Evolutionary conservation across 2,329 filamentous ascomycete genomes (phyloP), one percentile per base, ranked within the genome.

Genomic region (Aspergillus sp.): DNA sequence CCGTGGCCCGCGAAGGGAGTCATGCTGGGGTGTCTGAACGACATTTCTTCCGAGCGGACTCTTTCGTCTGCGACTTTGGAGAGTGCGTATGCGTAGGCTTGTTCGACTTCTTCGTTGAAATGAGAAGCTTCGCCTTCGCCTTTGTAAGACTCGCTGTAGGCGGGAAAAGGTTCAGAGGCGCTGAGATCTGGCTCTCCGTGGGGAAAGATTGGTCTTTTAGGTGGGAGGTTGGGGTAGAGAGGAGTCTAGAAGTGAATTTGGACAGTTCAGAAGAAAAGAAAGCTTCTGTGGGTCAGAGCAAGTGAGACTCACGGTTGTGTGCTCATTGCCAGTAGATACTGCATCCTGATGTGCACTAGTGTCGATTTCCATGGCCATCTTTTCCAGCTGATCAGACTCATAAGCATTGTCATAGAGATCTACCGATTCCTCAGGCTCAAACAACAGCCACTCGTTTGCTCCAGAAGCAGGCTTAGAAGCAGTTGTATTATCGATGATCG

Each of bases 131-230:
- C 22, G 2, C 20, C 29, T 24, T 66, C 22, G 2, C 20, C 32
- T 24, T 67, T 61, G 49, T 61, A 64, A 9, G 56, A 57, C 24
- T 68, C 63, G 46, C 68, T 57, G 52, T 71, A 73, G 11, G 68
- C 67, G 0, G 71, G 71, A 20, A 73, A 73, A 0, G 69, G 65
- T 45, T 73, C 71, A 1, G 58, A 58, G 18, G 52, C 32, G 18
- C 11, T 14, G 14, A 26, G 47, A 22, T 45, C 54, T 12, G 16
- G 14, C 12, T 56, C 26, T 7, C 24, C 32, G 26, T 50, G 47
- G 22, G 39, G 45, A 31, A 47, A 47, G 18, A 18, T 47, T 14
- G 20, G 18, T 47, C 45, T 11, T 14, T 14, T 18, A 22, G 12
- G 18, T 7, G 18, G 20, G 45, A 47, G 18, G 18, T 47, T 18